phyloP scores from a whole-genome alignment of 208 protist genomes.

The Acanthamoeba castellanii region DNA sequence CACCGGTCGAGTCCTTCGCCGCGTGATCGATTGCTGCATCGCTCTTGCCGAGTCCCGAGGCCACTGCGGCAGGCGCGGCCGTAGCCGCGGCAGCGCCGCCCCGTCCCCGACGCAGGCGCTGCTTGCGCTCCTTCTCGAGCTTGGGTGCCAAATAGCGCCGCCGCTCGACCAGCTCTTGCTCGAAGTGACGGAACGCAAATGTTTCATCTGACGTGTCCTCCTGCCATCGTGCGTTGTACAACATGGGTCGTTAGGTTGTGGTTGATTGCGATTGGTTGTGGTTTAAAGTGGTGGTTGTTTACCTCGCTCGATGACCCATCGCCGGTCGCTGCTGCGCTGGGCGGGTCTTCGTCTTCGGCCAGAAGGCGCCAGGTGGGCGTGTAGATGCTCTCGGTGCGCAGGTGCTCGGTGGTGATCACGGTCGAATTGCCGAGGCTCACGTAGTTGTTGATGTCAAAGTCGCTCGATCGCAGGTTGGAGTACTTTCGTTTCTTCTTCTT shows the following conservation, averaged over 20 bases:
- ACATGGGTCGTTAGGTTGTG: background rate
- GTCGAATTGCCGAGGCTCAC: constrained; percentile 2
- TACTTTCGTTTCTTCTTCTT: constrained; percentile 24
- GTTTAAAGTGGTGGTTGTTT: background rate
- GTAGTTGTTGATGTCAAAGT: constrained; percentile 51
- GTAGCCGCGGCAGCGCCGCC: background rate
- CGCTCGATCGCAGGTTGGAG: constrained; percentile 4
- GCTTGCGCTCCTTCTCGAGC: constrained; percentile 22
- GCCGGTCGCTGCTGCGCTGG: background rate
- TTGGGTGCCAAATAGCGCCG: constrained; percentile 19
- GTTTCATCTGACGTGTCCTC: constrained; percentile 17
- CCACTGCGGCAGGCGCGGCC: background rate
- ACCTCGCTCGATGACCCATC: background rate
- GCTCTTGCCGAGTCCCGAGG: background rate
- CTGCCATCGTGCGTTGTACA: background rate
- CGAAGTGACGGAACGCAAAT: constrained; percentile 4
- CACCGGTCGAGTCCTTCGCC: background rate
- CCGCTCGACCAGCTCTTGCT: constrained; percentile 12
- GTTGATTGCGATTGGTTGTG: too few species aligned
- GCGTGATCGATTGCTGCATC: background rate
- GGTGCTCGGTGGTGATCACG: background rate
- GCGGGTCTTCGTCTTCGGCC: background rate
- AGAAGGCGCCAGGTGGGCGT: constrained; percentile 16
- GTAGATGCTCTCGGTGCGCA: background rate
- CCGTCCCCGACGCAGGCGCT: constrained; percentile 1